These are phyloP conservation scores for Rhypophila decipiens DNA, from an alignment of 495 filamentous ascomycete species.

Conservation along the genomic window DNA sequence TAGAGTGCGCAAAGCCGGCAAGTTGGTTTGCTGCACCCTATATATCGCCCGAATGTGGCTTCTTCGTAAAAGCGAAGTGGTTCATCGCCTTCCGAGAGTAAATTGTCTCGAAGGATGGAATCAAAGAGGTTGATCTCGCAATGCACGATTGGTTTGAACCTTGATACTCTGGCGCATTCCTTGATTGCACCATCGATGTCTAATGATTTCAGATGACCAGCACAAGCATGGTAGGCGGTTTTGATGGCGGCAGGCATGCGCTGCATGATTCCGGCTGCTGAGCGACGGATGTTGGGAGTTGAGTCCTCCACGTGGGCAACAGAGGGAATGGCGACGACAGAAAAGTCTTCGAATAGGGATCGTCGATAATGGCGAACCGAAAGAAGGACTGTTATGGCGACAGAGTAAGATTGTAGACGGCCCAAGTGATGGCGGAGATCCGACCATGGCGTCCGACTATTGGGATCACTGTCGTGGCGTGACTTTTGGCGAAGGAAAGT, in stretches of 20 bases:
- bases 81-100: not conserved
- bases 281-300: slow-evolving; percentile 1
- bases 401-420: slow-evolving; percentile 11
- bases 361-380: not conserved
- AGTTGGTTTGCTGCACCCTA: slow-evolving; percentile 35
- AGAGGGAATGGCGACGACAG: slow-evolving; percentile 1
- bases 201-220: not conserved
- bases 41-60: slow-evolving; percentile 21
- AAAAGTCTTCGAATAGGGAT: slow-evolving; percentile 7
- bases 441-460: slow-evolving; percentile 3
- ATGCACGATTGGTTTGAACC: slow-evolving; percentile 23
- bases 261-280: slow-evolving; percentile 4
- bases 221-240: not conserved
- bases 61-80: slow-evolving; percentile 22
- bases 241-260: slow-evolving; percentile 4
- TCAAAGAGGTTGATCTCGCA: slow-evolving; percentile 28
- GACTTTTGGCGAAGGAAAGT: slow-evolving; percentile 6
- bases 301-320: no score
- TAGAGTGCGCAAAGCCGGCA: slow-evolving; percentile 32
- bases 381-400: slow-evolving; percentile 5
- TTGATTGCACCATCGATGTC: slow-evolving; percentile 1
- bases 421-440: slow-evolving; percentile 6
- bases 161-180: not conserved
- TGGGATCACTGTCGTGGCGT: not conserved
- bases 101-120: slow-evolving; percentile 19